Conservation (phyloP, 306 rosid species). For the Vigna unguiculata region DNA sequence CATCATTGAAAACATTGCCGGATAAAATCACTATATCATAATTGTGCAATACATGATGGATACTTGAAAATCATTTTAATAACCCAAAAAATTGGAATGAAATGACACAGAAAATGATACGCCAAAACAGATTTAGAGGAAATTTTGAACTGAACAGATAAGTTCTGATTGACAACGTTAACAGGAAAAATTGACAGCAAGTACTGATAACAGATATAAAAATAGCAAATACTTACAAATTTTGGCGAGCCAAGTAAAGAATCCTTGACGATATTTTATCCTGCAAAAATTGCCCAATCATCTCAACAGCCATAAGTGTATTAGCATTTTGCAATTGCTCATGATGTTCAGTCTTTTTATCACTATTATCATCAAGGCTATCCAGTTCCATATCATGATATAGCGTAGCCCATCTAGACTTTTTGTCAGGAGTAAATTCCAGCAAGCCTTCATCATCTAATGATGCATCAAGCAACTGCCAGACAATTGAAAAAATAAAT, state of each 20-base stretch:
- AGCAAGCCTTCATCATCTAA: slow-evolving; percentile 89
- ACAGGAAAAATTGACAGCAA: background rate
- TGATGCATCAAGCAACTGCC: slow-evolving; percentile 93
- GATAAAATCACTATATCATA: slow-evolving; percentile 9
- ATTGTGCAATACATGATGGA: background rate
- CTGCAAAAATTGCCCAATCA: slow-evolving; percentile 80
- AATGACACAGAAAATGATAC: slow-evolving; percentile 25
- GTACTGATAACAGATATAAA: slow-evolving; percentile 22
- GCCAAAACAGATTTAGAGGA: slow-evolving; percentile 7
- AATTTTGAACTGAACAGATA: slow-evolving; percentile 22
- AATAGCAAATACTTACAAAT: slow-evolving; percentile 65
- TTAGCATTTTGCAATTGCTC: slow-evolving; percentile 68
- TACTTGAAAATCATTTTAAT: slow-evolving; percentile 29
- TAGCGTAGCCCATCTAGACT: slow-evolving; percentile 69
- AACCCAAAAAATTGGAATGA: slow-evolving; percentile 1
- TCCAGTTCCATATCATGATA: slow-evolving; percentile 86
- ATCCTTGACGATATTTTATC: slow-evolving; percentile 70
- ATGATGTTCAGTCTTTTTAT: slow-evolving; percentile 60
- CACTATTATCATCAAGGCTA: slow-evolving; percentile 53
- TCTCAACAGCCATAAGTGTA: slow-evolving; percentile 76
- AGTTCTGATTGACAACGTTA: slow-evolving; percentile 14
- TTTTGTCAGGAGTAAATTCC: slow-evolving; percentile 66
- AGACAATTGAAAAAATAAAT: slow-evolving; percentile 78
- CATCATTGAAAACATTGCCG: slow-evolving; percentile 16
- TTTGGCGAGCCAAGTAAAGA: slow-evolving; percentile 75